Evolutionary conservation across 208 protist genomes (phyloP).

Genomic region (Trichomonas gallinae): DNA sequence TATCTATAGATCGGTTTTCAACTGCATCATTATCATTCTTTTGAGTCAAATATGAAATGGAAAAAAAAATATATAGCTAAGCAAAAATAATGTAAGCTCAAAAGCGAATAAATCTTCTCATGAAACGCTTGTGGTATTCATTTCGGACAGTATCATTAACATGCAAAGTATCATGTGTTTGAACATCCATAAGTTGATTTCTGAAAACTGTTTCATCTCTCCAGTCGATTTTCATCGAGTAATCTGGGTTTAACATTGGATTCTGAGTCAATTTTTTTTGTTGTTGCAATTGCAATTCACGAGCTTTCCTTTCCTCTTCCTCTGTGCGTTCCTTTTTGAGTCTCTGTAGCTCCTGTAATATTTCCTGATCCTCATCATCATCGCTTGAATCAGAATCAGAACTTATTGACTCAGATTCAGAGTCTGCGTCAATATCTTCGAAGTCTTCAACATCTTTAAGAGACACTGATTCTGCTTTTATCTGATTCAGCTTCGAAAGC

Average conservation of each 20-base stretch:
- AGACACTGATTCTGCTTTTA: neutral
- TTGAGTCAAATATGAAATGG: no score
- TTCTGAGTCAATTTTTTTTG: neutral
- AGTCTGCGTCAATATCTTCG: neutral
- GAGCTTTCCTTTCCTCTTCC: neutral
- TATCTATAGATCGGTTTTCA: no score
- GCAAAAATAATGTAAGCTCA: neutral
- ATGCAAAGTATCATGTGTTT: neutral
- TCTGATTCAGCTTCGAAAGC: neutral
- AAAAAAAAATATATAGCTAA: no score
- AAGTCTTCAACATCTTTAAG: neutral
- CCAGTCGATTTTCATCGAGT: neutral
- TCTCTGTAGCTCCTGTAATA: neutral
- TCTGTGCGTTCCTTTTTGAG: neutral
- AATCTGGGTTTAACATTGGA: neutral
- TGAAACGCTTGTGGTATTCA: neutral
- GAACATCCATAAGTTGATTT: neutral
- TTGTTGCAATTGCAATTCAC: neutral
- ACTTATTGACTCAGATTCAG: neutral
- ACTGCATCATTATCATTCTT: no score
- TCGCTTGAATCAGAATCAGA: neutral
- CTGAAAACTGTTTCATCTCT: neutral
- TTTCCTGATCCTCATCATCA: neutral
- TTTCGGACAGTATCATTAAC: neutral
- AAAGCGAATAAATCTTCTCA: neutral